Percentiles rank a stretch among this genome's conserved stretches.
Conservation (phyloP, 2,329 filamentous ascomycete species). For the Cladosporium halotolerans region DNA sequence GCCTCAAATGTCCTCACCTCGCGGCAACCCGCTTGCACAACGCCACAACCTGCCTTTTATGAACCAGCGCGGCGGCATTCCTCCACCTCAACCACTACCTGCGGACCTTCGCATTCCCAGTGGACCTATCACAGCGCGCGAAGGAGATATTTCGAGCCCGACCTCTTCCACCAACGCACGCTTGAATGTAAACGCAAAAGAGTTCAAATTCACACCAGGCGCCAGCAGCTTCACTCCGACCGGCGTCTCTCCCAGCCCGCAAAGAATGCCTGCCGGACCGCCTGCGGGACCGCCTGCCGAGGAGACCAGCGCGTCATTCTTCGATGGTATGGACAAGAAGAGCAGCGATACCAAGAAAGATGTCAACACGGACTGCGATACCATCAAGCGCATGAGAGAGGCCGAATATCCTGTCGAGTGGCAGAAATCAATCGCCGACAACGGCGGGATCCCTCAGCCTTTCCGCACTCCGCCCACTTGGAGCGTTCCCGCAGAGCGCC, state of each 20-base stretch:
- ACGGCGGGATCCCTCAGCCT: slow-evolving; percentile 75
- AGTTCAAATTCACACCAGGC: slow-evolving; percentile 80
- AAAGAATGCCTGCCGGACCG: slow-evolving; percentile 27
- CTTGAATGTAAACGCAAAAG: slow-evolving; percentile 58
- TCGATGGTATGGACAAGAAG: slow-evolving; percentile 38
- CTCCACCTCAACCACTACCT: slow-evolving; percentile 47
- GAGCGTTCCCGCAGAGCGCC: slow-evolving; percentile 63
- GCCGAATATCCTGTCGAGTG: slow-evolving; percentile 50
- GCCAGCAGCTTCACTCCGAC: slow-evolving; percentile 77
- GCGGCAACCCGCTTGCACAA: slow-evolving; percentile 14
- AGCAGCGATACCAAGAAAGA: slow-evolving; percentile 58
- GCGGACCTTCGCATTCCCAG: slow-evolving; percentile 63
- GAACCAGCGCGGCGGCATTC: slow-evolving; percentile 12
- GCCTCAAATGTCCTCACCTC: slow-evolving; percentile 14
- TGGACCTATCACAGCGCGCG: slow-evolving; percentile 24
- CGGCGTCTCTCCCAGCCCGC: slow-evolving; percentile 65
- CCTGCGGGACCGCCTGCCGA: slow-evolving; percentile 15
- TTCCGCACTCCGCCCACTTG: slow-evolving; percentile 83
- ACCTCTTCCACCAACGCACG: slow-evolving; percentile 32
- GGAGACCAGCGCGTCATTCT: slow-evolving; percentile 19
- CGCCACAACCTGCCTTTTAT: slow-evolving; percentile 14
- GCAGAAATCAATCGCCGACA: slow-evolving; percentile 60
- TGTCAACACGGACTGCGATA: slow-evolving; percentile 52
- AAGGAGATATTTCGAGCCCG: slow-evolving; percentile 40
- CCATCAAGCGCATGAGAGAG: slow-evolving; percentile 58